Evolutionary conservation across 2,329 filamentous ascomycete species (phyloP).

Genomic region (Neofusicoccum cordaticola): DNA sequence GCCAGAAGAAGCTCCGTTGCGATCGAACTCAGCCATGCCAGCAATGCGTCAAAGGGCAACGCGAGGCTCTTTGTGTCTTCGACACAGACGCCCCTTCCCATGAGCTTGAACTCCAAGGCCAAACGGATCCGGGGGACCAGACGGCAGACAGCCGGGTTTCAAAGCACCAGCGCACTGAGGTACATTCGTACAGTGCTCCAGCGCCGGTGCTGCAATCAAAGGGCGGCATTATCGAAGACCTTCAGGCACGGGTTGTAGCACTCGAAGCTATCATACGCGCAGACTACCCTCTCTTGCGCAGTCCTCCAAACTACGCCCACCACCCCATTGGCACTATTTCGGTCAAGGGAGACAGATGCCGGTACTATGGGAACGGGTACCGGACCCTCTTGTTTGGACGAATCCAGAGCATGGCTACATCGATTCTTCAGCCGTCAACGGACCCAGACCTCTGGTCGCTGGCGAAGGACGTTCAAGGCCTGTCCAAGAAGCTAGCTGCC

Average conservation of each 20-base stretch:
- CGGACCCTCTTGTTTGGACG: conserved; percentile 23
- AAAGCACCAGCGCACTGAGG: too few relatives aligned
- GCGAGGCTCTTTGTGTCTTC: conserved; percentile 21
- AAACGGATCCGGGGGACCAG: too few relatives aligned
- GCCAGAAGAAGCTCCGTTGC: conserved; percentile 29
- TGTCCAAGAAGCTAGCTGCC: conserved; percentile 20
- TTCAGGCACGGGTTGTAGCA: conserved; percentile 23
- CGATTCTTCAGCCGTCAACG: background rate
- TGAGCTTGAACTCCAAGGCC: background rate
- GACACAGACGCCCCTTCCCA: background rate
- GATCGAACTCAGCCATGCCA: conserved; percentile 26
- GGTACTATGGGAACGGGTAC: conserved; percentile 17
- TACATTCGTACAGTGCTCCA: background rate
- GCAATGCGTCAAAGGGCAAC: conserved; percentile 21
- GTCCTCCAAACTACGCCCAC: too few relatives aligned
- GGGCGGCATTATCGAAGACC: conserved; percentile 18
- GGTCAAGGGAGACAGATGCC: background rate
- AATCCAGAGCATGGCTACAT: conserved; percentile 18
- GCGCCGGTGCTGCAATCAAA: background rate
- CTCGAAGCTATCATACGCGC: conserved; percentile 23
- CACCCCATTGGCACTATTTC: background rate
- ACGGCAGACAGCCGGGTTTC: too few relatives aligned
- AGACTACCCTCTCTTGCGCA: too few relatives aligned
- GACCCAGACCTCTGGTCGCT: conserved; percentile 23
- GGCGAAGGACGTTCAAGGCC: conserved; percentile 24